A percentile compares a stretch with the other conserved stretches of the same genome.
These are phyloP conservation scores for Ceratobasidium sp. DNA, from an alignment of 1,284 basidiomycete genomes.

Conservation along the genomic window DNA sequence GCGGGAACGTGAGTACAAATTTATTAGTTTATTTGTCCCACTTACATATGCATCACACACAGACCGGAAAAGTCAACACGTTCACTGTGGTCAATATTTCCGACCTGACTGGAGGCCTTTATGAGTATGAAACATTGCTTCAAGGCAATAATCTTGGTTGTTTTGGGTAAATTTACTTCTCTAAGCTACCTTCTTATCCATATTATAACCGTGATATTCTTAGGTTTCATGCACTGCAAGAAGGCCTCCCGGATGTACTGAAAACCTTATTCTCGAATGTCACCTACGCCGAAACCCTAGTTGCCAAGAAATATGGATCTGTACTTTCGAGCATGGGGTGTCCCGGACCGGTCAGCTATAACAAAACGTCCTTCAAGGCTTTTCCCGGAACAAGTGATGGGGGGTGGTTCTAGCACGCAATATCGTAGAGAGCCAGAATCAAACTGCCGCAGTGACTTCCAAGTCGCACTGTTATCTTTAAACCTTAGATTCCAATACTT, in stretches of 20 bases:
- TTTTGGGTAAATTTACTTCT: constrained; percentile 28
- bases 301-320: not conserved
- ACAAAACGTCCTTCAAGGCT: not conserved
- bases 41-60: not conserved
- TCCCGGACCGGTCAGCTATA: not conserved
- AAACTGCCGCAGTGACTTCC: no score
- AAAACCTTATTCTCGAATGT: not conserved
- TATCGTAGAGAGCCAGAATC: no score
- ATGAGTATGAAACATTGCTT: constrained; percentile 44
- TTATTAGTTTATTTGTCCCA: not conserved
- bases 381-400: not conserved
- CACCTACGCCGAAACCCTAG: not conserved
- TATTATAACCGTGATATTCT: not conserved
- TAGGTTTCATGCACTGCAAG: not conserved
- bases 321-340: constrained; percentile 4
- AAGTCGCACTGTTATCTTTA: no score
- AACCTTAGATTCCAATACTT: no score
- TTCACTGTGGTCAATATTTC: constrained; percentile 48
- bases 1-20: constrained; percentile 47
- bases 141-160: constrained; percentile 51
- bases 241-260: not conserved
- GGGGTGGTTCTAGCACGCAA: not conserved
- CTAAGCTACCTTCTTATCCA: no score
- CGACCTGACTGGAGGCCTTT: constrained; percentile 49
- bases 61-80: constrained; percentile 47